Evolutionary conservation across 1,139 yeast species (phyloP).

Genomic region (Yamadazyma sp.): DNA sequence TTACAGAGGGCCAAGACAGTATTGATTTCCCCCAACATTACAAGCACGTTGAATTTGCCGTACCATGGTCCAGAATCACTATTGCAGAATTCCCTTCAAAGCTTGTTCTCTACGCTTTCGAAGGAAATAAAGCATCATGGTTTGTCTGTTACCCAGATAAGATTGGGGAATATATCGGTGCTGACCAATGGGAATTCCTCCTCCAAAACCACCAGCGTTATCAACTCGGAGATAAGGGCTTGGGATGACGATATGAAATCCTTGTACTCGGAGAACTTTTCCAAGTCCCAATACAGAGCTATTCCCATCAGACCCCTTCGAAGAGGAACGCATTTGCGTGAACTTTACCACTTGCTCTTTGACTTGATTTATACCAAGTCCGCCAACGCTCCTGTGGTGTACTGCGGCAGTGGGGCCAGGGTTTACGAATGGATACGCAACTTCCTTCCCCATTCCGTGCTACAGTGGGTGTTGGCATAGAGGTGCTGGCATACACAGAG

Average conservation of each 20-base stretch:
- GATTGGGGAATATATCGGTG: constrained; percentile 48
- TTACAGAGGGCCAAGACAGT: constrained; percentile 45
- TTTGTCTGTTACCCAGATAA: constrained; percentile 45
- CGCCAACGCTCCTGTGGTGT: constrained; percentile 33
- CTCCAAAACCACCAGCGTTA: constrained; percentile 25
- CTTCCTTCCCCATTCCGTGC: constrained; percentile 33
- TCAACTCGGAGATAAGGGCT: constrained; percentile 37
- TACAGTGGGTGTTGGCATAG: constrained; percentile 22
- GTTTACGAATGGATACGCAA: constrained; percentile 37
- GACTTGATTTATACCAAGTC: constrained; percentile 46
- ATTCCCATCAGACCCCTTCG: constrained; percentile 37
- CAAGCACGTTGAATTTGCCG: constrained; percentile 43
- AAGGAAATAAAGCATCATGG: constrained; percentile 44
- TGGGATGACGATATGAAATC: constrained; percentile 42
- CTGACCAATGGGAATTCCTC: constrained; percentile 29
- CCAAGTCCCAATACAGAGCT: constrained; percentile 32
- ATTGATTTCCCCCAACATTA: constrained; percentile 42
- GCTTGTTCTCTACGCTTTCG: constrained; percentile 38
- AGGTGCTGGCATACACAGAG: too few species aligned
- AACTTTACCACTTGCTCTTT: constrained; percentile 54
- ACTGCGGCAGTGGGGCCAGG: constrained; percentile 54
- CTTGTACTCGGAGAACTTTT: constrained; percentile 36
- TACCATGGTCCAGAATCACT: constrained; percentile 53
- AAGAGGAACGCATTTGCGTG: constrained; percentile 43
- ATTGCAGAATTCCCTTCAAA: constrained; percentile 35